A percentile compares a stretch with the other conserved stretches of the same genome.
Evolutionary conservation across 495 filamentous ascomycete genomes (phyloP).

Genomic region (Penicillium verhagenii): DNA sequence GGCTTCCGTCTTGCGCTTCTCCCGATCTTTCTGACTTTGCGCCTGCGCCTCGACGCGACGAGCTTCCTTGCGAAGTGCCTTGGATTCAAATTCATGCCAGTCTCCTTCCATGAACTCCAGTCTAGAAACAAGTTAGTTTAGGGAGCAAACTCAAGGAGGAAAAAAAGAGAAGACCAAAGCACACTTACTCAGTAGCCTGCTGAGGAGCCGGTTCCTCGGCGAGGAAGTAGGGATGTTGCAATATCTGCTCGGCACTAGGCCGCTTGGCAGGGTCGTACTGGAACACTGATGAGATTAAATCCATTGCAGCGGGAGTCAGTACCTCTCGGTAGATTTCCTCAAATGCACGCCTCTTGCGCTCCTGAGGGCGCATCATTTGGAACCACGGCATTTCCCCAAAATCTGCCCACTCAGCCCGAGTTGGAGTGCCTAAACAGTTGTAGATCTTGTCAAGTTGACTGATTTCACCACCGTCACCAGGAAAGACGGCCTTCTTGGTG

Average conservation of each 20-base stretch:
- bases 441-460: slow-evolving; percentile 97
- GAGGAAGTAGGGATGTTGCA: slow-evolving; percentile 87
- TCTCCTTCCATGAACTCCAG: slow-evolving; percentile 85
- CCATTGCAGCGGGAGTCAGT: slow-evolving; percentile 74
- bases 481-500: slow-evolving; percentile 90
- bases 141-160: slow-evolving; percentile 13
- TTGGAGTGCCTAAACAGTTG: slow-evolving; percentile 87
- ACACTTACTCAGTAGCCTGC: slow-evolving; percentile 83
- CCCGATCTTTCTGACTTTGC: slow-evolving; percentile 54
- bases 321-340: slow-evolving; percentile 74
- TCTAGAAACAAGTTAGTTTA: slow-evolving; percentile 42
- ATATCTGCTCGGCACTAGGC: slow-evolving; percentile 79
- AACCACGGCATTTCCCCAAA: slow-evolving; percentile 95
- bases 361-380: slow-evolving; percentile 76
- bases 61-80: slow-evolving; percentile 85
- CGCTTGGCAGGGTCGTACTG: slow-evolving; percentile 82
- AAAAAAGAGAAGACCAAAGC: not conserved
- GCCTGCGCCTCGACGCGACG: slow-evolving; percentile 56
- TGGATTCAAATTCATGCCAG: slow-evolving; percentile 99
- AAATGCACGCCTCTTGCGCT: slow-evolving; percentile 75
- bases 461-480: slow-evolving; percentile 90
- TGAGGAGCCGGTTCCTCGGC: slow-evolving; percentile 75
- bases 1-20: slow-evolving; percentile 44
- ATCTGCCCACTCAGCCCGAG: slow-evolving; percentile 77
- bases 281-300: slow-evolving; percentile 79